Evolutionary conservation across 805 yeast species (phyloP).

Genomic region (Wickerhamomyces ciferrii): DNA sequence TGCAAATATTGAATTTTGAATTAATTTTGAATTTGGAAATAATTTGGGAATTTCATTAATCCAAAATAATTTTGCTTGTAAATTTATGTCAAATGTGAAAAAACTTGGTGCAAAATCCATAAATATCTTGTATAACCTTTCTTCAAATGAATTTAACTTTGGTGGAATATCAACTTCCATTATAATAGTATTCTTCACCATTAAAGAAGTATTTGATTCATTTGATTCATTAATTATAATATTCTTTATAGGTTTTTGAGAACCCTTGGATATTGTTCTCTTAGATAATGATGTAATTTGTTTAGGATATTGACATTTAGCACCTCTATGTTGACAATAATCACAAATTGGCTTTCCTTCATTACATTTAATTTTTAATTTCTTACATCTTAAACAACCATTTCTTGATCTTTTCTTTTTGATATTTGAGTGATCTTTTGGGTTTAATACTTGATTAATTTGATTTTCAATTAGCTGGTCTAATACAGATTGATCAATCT

Average conservation of each 20-base stretch:
- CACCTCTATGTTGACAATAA: conserved; percentile 72
- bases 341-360: conserved; percentile 75
- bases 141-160: not conserved
- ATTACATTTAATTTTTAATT: conserved; percentile 87
- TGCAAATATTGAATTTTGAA: not conserved
- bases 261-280: too few species aligned
- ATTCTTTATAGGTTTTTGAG: not conserved
- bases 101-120: not conserved
- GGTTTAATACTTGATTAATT: not conserved
- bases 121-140: not conserved
- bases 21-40: not conserved
- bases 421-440: not conserved
- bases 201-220: too few species aligned
- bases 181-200: too few species aligned
- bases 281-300: not conserved
- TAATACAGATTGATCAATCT: not conserved
- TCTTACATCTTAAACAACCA: conserved; percentile 87
- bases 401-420: conserved; percentile 54
- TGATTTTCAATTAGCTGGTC: not conserved
- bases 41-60: not conserved
- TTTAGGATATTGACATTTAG: conserved; percentile 60
- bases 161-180: too few species aligned
- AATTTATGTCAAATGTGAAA: not conserved
- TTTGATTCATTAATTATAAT: too few species aligned
- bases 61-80: not conserved